A percentile compares a stretch with the other conserved stretches of the same genome.
Evolutionary conservation across 164 flowering plant species (phyloP).

Genomic region (Vitis labrusca): DNA sequence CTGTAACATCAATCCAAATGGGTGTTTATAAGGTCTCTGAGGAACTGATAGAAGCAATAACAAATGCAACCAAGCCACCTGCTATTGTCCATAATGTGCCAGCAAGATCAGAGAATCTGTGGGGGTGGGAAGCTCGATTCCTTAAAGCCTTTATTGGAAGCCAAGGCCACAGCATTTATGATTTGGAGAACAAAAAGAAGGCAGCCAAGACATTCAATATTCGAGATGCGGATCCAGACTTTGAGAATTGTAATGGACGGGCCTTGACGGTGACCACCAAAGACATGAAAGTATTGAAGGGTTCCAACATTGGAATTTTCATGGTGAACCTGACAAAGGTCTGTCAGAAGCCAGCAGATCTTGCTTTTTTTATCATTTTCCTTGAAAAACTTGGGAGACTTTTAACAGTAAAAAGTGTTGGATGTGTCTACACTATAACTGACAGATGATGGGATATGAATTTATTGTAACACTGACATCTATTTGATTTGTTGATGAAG

Average conservation of each 20-base stretch:
- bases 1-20: neutral
- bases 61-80: conserved; percentile 34
- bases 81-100: conserved; percentile 48
- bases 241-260: conserved; percentile 78
- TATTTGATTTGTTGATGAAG: conserved; percentile 23
- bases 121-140: conserved; percentile 33
- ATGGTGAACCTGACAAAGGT: conserved; percentile 84
- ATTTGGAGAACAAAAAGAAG: conserved; percentile 35
- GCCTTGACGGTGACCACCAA: conserved; percentile 50
- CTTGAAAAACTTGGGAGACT: too few relatives aligned
- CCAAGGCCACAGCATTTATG: conserved; percentile 3
- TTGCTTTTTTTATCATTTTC: too few relatives aligned
- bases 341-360: conserved; percentile 8
- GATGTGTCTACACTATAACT: too few relatives aligned
- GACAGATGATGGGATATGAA: neutral
- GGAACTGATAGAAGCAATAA: conserved; percentile 52
- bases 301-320: conserved; percentile 56
- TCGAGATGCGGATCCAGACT: conserved; percentile 45
- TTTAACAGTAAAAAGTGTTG: too few relatives aligned
- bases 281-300: conserved; percentile 34
- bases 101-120: conserved; percentile 8
- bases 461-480: neutral
- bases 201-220: conserved; percentile 49
- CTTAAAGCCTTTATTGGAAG: conserved; percentile 33
- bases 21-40: conserved; percentile 45